A percentile compares a stretch with the other conserved stretches of the same genome.
phyloP scores from a whole-genome alignment of 768 basidiomycete genomes.

The Boletus rubescentipes region DNA sequence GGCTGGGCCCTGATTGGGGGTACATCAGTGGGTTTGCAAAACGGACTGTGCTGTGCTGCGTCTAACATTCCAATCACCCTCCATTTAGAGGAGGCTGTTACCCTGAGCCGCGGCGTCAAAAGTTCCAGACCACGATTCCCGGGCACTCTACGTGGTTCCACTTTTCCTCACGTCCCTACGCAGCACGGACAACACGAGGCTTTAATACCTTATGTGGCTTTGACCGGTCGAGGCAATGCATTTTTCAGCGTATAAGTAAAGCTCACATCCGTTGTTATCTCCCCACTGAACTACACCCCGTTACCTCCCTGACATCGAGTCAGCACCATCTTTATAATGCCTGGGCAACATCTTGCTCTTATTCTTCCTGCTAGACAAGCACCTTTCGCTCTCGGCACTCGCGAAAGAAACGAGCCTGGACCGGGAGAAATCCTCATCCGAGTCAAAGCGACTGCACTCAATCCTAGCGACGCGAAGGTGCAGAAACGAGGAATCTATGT shows the following conservation, averaged over 20 bases:
- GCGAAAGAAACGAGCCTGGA: conserved; percentile 42
- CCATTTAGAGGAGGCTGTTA: conserved; percentile 34
- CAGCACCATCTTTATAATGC: conserved; percentile 19
- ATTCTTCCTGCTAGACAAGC: conserved; percentile 34
- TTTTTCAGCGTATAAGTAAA: conserved; percentile 30
- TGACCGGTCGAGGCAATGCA: conserved; percentile 30
- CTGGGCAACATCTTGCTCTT: conserved; percentile 29
- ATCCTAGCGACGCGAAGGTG: conserved; percentile 56
- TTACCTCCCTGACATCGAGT: conserved; percentile 12
- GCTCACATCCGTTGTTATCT: conserved; percentile 18
- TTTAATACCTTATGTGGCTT: conserved; percentile 29
- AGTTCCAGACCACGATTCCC: conserved; percentile 34
- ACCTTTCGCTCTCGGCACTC: conserved; percentile 34
- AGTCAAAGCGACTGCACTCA: conserved; percentile 46
- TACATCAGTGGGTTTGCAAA: conserved; percentile 15
- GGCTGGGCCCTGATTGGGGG: conserved; percentile 13
- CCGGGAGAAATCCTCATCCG: conserved; percentile 49
- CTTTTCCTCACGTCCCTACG: conserved; percentile 29
- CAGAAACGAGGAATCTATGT: conserved; percentile 40
- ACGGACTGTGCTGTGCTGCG: conserved; percentile 27
- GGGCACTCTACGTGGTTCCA: conserved; percentile 24
- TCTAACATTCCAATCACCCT: conserved; percentile 30
- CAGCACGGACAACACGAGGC: conserved; percentile 36
- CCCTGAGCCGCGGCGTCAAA: conserved; percentile 32
- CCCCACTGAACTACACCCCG: conserved; percentile 15